A percentile compares a stretch with the other conserved stretches of the same genome.
Conservation (phyloP, 805 yeast species). For the Jamesozyma jinghongensis region DNA sequence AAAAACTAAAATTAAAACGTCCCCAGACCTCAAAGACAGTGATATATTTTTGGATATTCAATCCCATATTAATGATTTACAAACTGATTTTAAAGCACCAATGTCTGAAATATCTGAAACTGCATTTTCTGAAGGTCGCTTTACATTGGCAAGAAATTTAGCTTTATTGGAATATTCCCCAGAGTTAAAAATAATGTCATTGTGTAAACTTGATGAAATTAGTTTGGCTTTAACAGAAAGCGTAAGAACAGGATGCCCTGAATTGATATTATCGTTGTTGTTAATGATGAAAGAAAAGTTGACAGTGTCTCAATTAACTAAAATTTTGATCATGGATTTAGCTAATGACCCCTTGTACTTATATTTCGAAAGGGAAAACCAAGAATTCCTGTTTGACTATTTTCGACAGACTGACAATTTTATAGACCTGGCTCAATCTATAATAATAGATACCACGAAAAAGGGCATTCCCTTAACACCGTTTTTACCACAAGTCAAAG, state of each 20-base stretch:
- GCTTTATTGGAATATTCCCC: constrained; percentile 55
- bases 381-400: constrained; percentile 40
- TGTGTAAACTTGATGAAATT: constrained; percentile 63
- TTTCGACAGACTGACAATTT: constrained; percentile 57
- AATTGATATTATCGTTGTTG: constrained; percentile 41
- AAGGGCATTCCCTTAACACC: constrained; percentile 29
- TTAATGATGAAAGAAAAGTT: constrained; percentile 43
- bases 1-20: constrained; percentile 50
- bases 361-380: constrained; percentile 30
- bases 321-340: constrained; percentile 40
- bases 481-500: constrained; percentile 28
- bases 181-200: constrained; percentile 49
- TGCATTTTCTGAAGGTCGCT: constrained; percentile 57
- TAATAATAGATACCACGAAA: constrained; percentile 27
- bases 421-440: constrained; percentile 37
- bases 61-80: constrained; percentile 6
- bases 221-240: constrained; percentile 62
- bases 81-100: constrained; percentile 33
- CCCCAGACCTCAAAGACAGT: constrained; percentile 47
- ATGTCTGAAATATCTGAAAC: constrained; percentile 19
- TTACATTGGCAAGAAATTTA: constrained; percentile 55
- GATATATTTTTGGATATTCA: constrained; percentile 45
- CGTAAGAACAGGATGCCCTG: constrained; percentile 50
- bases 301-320: constrained; percentile 59
- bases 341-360: constrained; percentile 29